Base-by-base conservation (phyloP, 495 filamentous ascomycete genomes). In the Talaromyces borbonicus region DNA sequence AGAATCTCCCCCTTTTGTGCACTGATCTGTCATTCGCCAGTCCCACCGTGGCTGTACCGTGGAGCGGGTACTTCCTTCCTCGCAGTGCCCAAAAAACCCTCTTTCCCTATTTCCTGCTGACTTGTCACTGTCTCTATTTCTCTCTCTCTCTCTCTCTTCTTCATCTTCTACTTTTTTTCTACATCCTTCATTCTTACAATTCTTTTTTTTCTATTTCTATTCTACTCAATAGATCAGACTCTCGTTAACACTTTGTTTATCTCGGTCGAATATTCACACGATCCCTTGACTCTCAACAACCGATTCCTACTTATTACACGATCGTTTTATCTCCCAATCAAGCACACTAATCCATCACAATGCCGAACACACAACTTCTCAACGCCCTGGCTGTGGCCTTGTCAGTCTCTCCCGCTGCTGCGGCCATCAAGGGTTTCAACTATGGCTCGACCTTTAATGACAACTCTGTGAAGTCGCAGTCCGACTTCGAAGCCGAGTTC, bases 341-440 rank as follows among this genome's bases (percentile, higher is more conserved):
- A n/a, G n/a, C n/a, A n/a, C n/a, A n/a, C n/a, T n/a, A n/a, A 41
- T 56, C 62, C 29, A 51, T 49, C 43, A 32, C n/a, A 24, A 35
- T 32, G 30, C 15, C 25, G 51, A 68, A 48, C 49, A 62, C 71
- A 52, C 56, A 60, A 43, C 51, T 67, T 30, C 56, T 63, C 26
- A 60, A 61, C 33, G 51, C 70, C 40, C 52, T 73, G 44, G 65
- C 63, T 25, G 58, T 75, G 18, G 69, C 72, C 35, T 57, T 73
- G 49, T 60, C 65, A 30, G 49, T 73, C 35, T 58, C 64, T n/a
- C 48, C 65, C 41, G 51, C 69, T 23, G 57, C 69, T 47, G 72
- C 74, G 43, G 73, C 66, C 49, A 69, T 61, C 53, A 71, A 83
- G 52, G 89, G 89, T 50, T 93, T 94, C 77, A 93, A 92, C 74